phyloP scores from a whole-genome alignment of 2,329 filamentous ascomycete species.

The Venturiaceae sp. region DNA sequence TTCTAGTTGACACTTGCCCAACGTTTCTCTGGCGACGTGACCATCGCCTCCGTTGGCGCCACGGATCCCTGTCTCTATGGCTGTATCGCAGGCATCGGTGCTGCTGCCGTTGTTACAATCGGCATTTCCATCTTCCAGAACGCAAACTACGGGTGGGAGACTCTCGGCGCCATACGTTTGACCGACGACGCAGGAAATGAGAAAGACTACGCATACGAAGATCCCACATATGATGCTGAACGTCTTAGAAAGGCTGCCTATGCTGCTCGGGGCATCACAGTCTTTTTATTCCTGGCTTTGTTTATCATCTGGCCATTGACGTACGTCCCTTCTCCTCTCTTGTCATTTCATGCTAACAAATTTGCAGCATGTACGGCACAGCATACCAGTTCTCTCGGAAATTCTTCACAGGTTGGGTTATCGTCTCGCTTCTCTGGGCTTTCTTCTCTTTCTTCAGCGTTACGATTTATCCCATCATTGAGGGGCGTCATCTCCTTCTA shows the following conservation, averaged over 20 bases:
- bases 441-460: conserved; percentile 4
- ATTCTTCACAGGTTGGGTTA: conserved; percentile 3
- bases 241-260: conserved; percentile 1
- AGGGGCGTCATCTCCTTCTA: conserved; percentile 1
- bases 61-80: background rate
- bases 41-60: conserved; percentile 2
- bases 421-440: conserved; percentile 1
- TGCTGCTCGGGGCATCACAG: background rate
- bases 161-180: conserved; percentile 22
- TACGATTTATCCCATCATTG: conserved; percentile 2
- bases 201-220: conserved; percentile 1
- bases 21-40: background rate
- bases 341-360: background rate
- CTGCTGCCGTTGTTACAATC: conserved; percentile 15
- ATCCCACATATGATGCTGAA: background rate
- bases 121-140: conserved; percentile 18
- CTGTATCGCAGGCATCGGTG: background rate
- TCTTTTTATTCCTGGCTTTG: conserved; percentile 2
- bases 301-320: conserved; percentile 12
- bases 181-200: background rate
- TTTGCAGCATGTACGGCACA: conserved; percentile 7
- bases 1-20: background rate
- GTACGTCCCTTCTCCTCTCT: background rate
- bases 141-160: conserved; percentile 28
- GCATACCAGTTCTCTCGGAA: conserved; percentile 6